Evolutionary conservation across 2,329 filamentous ascomycete genomes (phyloP).

Genomic region (Calcarisporium arbuscula): DNA sequence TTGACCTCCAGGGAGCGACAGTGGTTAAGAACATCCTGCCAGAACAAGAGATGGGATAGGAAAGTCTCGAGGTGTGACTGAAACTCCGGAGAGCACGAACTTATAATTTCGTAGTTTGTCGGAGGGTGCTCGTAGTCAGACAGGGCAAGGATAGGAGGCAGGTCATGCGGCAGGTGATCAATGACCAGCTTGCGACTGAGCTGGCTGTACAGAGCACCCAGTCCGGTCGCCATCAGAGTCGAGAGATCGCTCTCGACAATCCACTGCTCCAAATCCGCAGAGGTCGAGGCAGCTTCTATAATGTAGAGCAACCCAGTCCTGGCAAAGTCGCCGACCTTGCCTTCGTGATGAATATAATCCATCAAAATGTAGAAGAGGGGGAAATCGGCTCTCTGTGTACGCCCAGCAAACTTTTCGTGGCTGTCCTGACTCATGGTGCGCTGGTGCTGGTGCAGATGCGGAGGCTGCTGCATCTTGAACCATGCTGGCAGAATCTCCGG

Average conservation of each 20-base stretch:
- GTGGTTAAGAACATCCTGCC: constrained; percentile 97
- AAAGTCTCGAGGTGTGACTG: constrained; percentile 89
- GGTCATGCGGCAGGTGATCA: constrained; percentile 63
- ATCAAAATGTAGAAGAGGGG: constrained; percentile 93
- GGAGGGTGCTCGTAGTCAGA: constrained; percentile 79
- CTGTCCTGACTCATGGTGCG: constrained; percentile 29
- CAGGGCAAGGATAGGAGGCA: constrained; percentile 78
- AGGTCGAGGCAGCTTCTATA: constrained; percentile 85
- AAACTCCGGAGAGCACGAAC: constrained; percentile 68
- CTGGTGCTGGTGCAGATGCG: constrained; percentile 26
- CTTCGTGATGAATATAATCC: constrained; percentile 94
- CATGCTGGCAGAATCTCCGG: constrained; percentile 82
- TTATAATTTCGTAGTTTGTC: constrained; percentile 64
- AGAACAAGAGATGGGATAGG: constrained; percentile 89
- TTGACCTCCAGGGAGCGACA: constrained; percentile 89
- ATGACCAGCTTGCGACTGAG: constrained; percentile 74
- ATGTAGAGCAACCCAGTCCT: constrained; percentile 91
- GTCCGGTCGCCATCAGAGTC: constrained; percentile 91
- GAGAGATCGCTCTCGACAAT: constrained; percentile 95
- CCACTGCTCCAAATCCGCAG: constrained; percentile 82
- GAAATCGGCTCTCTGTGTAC: constrained; percentile 86
- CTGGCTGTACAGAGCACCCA: constrained; percentile 69
- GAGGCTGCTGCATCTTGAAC: constrained; percentile 61
- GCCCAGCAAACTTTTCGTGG: constrained; percentile 76
- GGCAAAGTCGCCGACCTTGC: constrained; percentile 91